A percentile compares a stretch with the other conserved stretches of the same genome.
phyloP scores from a whole-genome alignment of 169 alveolate species.

The Plasmodium vivax region DNA sequence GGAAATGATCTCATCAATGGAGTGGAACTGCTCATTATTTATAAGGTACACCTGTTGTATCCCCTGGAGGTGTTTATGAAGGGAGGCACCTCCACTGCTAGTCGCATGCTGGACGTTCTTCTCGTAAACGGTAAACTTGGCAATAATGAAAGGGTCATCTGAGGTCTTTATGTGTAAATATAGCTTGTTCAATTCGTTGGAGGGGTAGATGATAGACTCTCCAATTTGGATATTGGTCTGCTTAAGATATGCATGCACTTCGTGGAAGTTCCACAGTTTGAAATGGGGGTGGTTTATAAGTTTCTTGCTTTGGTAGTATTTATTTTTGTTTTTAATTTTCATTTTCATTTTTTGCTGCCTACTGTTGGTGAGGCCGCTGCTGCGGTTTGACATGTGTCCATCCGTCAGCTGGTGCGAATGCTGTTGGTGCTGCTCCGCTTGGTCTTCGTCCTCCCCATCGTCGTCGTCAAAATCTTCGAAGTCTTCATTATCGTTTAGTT shows the following conservation, averaged over 20 bases:
- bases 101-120: slow-evolving; percentile 79
- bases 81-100: slow-evolving; percentile 34
- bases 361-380: not conserved
- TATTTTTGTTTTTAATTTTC: slow-evolving; percentile 45
- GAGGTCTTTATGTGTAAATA: slow-evolving; percentile 84
- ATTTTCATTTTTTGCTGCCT: not conserved
- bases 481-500: slow-evolving; percentile 60
- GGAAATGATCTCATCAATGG: slow-evolving; percentile 84
- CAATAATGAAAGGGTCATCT: slow-evolving; percentile 81
- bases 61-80: slow-evolving; percentile 78
- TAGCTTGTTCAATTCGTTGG: slow-evolving; percentile 80
- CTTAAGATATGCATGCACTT: slow-evolving; percentile 46
- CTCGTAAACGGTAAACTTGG: slow-evolving; percentile 81
- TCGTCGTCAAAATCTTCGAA: slow-evolving; percentile 51
- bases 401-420: not conserved
- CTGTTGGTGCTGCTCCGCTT: not conserved
- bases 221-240: slow-evolving; percentile 79
- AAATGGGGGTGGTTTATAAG: slow-evolving; percentile 44
- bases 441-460: not conserved
- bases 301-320: slow-evolving; percentile 58
- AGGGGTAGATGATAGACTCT: slow-evolving; percentile 85
- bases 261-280: slow-evolving; percentile 54
- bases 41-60: slow-evolving; percentile 75
- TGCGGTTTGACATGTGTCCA: not conserved
- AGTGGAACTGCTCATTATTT: slow-evolving; percentile 71